Evolutionary conservation across 345 rosid genomes (phyloP).

Genomic region (Erodium maritimum): DNA sequence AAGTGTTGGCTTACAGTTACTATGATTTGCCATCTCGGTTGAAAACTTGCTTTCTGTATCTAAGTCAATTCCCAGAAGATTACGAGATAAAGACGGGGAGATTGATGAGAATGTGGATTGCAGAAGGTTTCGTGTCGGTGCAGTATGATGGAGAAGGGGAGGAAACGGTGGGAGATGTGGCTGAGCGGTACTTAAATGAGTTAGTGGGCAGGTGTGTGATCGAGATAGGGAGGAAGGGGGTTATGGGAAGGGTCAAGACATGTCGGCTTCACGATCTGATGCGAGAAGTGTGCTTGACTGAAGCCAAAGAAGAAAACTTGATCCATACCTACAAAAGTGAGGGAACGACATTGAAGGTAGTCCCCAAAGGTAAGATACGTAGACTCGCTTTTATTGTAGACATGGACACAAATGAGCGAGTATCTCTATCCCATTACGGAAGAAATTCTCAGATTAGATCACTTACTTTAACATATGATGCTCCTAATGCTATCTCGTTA

Average conservation of each 20-base stretch:
- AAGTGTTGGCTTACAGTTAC: constrained; percentile 19
- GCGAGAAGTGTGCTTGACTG: constrained; percentile 20
- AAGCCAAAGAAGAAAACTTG: constrained; percentile 19
- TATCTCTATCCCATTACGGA: background rate
- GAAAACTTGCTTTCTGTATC: constrained; percentile 25
- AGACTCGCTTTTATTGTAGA: constrained; percentile 18
- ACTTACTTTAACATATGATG: constrained; percentile 12
- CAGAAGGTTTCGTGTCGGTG: constrained; percentile 26
- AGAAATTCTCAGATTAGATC: constrained; percentile 18
- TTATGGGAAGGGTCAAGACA: constrained; percentile 19
- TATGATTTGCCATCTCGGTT: constrained; percentile 17
- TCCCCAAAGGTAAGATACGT: constrained; percentile 10
- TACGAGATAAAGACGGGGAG: constrained; percentile 19
- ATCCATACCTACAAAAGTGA: background rate
- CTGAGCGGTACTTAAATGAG: constrained; percentile 15
- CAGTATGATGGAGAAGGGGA: background rate
- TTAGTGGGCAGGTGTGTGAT: constrained; percentile 25
- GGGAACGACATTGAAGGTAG: background rate
- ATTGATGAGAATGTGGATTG: constrained; percentile 32
- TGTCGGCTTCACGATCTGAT: constrained; percentile 30
- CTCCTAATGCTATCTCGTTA: background rate
- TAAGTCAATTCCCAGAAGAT: constrained; percentile 20
- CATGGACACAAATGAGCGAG: background rate
- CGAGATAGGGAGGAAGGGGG: constrained; percentile 8
- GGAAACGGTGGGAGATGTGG: constrained; percentile 15